Percentiles rank a stretch among this genome's conserved stretches.
Evolutionary conservation across 345 rosid species (phyloP).

Genomic region (Kernera saxatilis): DNA sequence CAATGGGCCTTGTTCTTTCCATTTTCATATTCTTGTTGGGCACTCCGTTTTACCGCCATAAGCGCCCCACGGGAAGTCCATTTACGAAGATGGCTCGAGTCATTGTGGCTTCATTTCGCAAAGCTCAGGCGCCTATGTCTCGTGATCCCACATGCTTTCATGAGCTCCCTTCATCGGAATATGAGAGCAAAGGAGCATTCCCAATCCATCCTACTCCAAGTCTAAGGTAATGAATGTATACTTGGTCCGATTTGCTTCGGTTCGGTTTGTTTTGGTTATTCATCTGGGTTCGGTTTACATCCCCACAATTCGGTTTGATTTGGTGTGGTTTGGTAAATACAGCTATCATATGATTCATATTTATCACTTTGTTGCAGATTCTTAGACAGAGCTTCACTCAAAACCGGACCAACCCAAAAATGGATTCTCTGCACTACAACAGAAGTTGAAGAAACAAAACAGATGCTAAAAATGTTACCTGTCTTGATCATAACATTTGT

Average conservation of each 20-base stretch:
- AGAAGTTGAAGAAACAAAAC: constrained; percentile 89
- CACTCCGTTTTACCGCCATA: constrained; percentile 60
- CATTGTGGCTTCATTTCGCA: constrained; percentile 54
- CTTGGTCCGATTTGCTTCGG: too few species aligned
- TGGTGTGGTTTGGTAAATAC: too few species aligned
- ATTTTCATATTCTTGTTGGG: constrained; percentile 55
- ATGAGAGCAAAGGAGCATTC: constrained; percentile 36
- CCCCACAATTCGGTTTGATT: too few species aligned
- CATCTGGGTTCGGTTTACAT: neutral
- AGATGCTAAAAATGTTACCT: constrained; percentile 76
- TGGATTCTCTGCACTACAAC: constrained; percentile 68
- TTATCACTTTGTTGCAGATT: constrained; percentile 56
- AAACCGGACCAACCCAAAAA: constrained; percentile 38
- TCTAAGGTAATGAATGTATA: constrained; percentile 39
- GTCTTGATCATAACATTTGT: constrained; percentile 47
- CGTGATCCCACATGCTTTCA: constrained; percentile 37
- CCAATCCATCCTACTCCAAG: constrained; percentile 58
- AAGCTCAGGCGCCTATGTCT: constrained; percentile 41
- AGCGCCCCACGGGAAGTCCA: constrained; percentile 58
- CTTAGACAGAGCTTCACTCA: constrained; percentile 56
- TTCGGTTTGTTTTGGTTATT: neutral
- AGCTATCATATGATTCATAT: too few species aligned
- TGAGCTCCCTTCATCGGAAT: constrained; percentile 45
- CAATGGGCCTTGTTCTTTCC: constrained; percentile 53
- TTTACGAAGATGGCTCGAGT: constrained; percentile 63